Evolutionary conservation across 345 rosid species (phyloP).

Genomic region (Heritiera littoralis): DNA sequence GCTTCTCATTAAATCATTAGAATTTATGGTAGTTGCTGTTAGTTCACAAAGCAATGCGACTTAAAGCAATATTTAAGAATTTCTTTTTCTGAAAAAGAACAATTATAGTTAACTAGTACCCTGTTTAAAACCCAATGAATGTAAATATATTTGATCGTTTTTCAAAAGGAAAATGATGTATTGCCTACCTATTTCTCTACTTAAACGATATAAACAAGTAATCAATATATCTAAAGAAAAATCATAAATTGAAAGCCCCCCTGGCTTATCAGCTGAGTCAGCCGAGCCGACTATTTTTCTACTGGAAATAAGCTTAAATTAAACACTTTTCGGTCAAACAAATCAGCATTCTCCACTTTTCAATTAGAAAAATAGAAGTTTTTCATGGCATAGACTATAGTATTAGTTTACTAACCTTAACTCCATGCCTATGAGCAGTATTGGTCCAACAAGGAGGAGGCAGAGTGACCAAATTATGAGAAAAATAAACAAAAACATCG

Average conservation of each 20-base stretch:
- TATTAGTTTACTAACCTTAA: conserved; percentile 47
- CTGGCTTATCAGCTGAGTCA: background rate
- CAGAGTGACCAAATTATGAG: conserved; percentile 70
- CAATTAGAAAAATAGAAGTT: background rate
- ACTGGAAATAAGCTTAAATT: background rate
- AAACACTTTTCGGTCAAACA: background rate
- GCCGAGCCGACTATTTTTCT: background rate
- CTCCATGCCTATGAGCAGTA: conserved; percentile 87
- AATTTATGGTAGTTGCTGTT: background rate
- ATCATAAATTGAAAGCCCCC: background rate
- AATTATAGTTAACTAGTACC: too few relatives aligned
- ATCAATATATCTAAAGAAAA: background rate
- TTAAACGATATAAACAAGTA: background rate
- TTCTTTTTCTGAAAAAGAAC: too few relatives aligned
- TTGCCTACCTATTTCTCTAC: background rate
- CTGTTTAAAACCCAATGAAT: too few relatives aligned
- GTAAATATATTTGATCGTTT: background rate
- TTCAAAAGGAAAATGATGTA: background rate
- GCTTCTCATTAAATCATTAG: background rate
- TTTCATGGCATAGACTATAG: background rate
- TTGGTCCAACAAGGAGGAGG: conserved; percentile 96
- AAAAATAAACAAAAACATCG: conserved; percentile 81
- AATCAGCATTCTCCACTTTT: too few relatives aligned
- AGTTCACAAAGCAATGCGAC: background rate
- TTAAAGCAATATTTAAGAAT: background rate